These are phyloP conservation scores for Capronia epimyces DNA, from an alignment of 2,329 filamentous ascomycete species.

Conservation along the genomic window DNA sequence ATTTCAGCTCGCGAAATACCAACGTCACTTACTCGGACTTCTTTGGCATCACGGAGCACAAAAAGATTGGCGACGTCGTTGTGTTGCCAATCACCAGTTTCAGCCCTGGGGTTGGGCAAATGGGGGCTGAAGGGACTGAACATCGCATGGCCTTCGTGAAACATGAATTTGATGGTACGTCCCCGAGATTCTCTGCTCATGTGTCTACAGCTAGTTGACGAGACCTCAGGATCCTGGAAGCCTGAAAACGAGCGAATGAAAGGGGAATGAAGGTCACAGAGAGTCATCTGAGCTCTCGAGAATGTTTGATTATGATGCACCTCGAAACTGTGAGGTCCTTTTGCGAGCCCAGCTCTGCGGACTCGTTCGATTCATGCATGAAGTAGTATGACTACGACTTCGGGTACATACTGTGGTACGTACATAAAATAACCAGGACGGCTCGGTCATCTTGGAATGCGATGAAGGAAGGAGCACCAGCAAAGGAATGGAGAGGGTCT, in stretches of 20 bases:
- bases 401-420: neutral
- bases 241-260: conserved; percentile 30
- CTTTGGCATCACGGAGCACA: conserved; percentile 74
- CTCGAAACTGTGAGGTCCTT: too few relatives aligned
- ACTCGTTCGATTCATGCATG: too few relatives aligned
- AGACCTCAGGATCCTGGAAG: conserved; percentile 31
- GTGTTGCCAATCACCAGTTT: conserved; percentile 95
- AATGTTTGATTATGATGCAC: neutral
- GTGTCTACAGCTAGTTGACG: conserved; percentile 9
- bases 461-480: neutral
- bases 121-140: conserved; percentile 81
- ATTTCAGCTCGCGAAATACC: conserved; percentile 60
- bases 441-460: neutral
- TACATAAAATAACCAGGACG: neutral
- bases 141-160: conserved; percentile 97
- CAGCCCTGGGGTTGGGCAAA: conserved; percentile 87
- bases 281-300: neutral
- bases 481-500: neutral
- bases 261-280: conserved; percentile 1
- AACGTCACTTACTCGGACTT: conserved; percentile 84
- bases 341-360: too few relatives aligned
- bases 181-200: neutral
- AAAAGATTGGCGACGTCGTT: conserved; percentile 87
- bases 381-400: neutral
- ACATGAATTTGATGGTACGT: conserved; percentile 87